Percentiles rank a stretch among this genome's conserved stretches.
Evolutionary conservation across 148 eudicot genomes (phyloP).

Genomic region (Rhododendron williamsianum): DNA sequence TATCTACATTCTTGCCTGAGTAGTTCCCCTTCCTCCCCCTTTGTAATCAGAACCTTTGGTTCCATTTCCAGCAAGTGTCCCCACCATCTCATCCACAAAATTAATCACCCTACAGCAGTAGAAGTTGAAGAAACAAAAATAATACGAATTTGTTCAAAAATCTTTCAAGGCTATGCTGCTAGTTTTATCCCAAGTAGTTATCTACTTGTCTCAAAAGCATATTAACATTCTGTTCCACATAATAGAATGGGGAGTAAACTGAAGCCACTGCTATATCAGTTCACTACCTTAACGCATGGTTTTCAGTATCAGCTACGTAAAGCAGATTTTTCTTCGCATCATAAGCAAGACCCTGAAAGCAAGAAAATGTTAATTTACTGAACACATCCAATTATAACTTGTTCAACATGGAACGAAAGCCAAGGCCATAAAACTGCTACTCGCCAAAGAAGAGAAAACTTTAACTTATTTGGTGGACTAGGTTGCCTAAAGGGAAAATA

Average conservation of each 20-base stretch:
- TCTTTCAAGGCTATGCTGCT: not conserved
- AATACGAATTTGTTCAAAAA: not conserved
- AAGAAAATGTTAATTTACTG: slow-evolving; percentile 4
- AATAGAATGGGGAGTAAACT: not conserved
- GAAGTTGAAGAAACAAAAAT: slow-evolving; percentile 13
- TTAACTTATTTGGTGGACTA: not conserved
- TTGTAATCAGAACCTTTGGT: slow-evolving; percentile 89
- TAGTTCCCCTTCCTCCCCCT: slow-evolving; percentile 73
- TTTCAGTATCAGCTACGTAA: slow-evolving; percentile 96
- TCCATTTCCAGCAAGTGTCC: slow-evolving; percentile 93
- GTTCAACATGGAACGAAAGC: not conserved
- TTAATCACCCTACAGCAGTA: slow-evolving; percentile 67
- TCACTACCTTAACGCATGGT: slow-evolving; percentile 86
- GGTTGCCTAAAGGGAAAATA: not conserved
- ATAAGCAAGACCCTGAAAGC: slow-evolving; percentile 78
- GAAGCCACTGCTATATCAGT: not conserved
- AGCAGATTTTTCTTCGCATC: slow-evolving; percentile 81
- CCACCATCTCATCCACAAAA: slow-evolving; percentile 81
- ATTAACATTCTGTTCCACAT: not conserved
- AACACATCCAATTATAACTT: not conserved
- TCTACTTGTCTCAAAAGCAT: not conserved
- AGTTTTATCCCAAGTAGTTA: not conserved
- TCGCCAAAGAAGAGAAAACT: not conserved
- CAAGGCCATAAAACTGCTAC: not conserved
- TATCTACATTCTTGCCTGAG: slow-evolving; percentile 62